A percentile compares a stretch with the other conserved stretches of the same genome.
Conservation (phyloP, 805 yeast species). For the Deakozyma indianensis region DNA sequence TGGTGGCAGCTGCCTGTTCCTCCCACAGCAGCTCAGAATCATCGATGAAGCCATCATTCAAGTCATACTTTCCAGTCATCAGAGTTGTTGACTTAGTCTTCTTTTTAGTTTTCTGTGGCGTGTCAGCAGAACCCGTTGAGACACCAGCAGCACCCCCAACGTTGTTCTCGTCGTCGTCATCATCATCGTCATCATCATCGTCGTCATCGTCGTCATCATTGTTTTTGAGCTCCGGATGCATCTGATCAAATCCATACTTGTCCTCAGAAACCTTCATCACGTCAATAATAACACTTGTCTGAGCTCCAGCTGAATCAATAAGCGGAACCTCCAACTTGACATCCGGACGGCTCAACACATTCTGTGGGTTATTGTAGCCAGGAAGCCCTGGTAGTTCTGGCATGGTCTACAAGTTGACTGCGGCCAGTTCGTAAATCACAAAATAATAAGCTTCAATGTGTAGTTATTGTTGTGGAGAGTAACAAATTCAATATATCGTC, state of each 20-base stretch:
- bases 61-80: slow-evolving; percentile 77
- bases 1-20: slow-evolving; percentile 81
- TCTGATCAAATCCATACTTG: slow-evolving; percentile 63
- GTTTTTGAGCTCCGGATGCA: slow-evolving; percentile 52
- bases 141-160: slow-evolving; percentile 24
- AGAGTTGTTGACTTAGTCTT: slow-evolving; percentile 44
- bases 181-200: slow-evolving; percentile 33
- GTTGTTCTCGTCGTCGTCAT: slow-evolving; percentile 14
- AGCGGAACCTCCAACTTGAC: background rate
- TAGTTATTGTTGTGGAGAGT: too few species aligned
- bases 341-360: background rate
- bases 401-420: too few species aligned
- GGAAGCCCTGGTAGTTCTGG: background rate
- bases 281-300: slow-evolving; percentile 40
- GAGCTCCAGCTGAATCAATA: slow-evolving; percentile 4
- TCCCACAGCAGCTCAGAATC: slow-evolving; percentile 88
- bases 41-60: slow-evolving; percentile 90
- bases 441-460: too few species aligned
- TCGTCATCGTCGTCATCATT: slow-evolving; percentile 38
- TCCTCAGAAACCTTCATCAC: slow-evolving; percentile 65
- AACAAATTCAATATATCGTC: too few species aligned
- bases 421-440: too few species aligned
- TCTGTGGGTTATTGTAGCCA: slow-evolving; percentile 3
- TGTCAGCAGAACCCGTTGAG: slow-evolving; percentile 14
- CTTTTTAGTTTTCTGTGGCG: slow-evolving; percentile 21